Conservation (phyloP, 306 rosid species). For the Sophora flavescens region DNA sequence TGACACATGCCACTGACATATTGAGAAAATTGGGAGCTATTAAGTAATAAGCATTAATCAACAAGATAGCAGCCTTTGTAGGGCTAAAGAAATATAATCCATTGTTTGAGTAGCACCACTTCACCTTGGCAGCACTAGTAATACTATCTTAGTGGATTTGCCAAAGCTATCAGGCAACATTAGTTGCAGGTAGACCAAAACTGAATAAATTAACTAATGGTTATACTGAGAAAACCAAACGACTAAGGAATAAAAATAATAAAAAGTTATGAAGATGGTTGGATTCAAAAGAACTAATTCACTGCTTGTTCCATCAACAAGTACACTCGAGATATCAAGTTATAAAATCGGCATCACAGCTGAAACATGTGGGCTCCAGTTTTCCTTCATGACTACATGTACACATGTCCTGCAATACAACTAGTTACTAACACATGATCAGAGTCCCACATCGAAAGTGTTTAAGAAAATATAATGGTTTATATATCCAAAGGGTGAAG, state of each 20-base stretch:
- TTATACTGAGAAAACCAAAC: too few relatives aligned
- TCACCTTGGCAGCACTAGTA: too few relatives aligned
- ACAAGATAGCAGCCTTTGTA: neutral
- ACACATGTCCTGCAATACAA: too few relatives aligned
- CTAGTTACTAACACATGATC: too few relatives aligned
- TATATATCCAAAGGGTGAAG: neutral
- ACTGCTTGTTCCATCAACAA: neutral
- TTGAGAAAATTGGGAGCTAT: neutral
- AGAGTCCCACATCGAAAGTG: neutral
- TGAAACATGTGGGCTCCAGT: too few relatives aligned
- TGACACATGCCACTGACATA: neutral
- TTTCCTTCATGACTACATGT: too few relatives aligned
- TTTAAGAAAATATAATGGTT: neutral
- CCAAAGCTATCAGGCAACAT: neutral
- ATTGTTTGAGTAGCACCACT: neutral
- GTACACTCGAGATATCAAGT: too few relatives aligned
- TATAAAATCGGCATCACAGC: too few relatives aligned
- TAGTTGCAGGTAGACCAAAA: neutral
- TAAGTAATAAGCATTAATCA: neutral
- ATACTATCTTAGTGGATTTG: too few relatives aligned
- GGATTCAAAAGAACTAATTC: neutral
- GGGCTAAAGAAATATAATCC: neutral
- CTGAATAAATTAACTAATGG: too few relatives aligned
- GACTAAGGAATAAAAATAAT: neutral
- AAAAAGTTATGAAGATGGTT: neutral